Base-by-base conservation (phyloP, 352 stramenopile species). In the Blastocystis hominis region DNA sequence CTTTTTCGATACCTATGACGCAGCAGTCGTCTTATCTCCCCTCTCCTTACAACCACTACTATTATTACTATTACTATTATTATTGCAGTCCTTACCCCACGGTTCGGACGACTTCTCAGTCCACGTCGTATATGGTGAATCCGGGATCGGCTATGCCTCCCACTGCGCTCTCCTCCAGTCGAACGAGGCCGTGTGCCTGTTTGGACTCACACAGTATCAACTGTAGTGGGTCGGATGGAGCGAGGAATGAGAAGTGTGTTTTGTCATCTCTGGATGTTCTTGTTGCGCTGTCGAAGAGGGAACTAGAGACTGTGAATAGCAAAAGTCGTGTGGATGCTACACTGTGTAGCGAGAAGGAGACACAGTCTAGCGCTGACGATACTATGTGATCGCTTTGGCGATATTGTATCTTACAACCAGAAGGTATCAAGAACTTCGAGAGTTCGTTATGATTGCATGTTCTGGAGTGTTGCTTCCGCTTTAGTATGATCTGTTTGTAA, bases 231-330 rank as follows among this genome's bases (percentile, higher is more conserved):
- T 10, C 13, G 50, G n/a, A 59, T 20, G 50, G n/a, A 59, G 50
- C 50, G 50, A 59, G 50, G n/a, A 20, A 59, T 59, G 50, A 20
- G 10, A 59, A 59, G 50, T 59, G 10, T 59, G 36, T 70, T 10
- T 10, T 55, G 66, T 77, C 44, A n/a, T 15, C 50, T 20, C 66
- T 77, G 66, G 66, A 77, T 77, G 54, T 77, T 5, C 20, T 77
- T 5, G 66, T 40, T 20, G 66, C 66, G 20, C 34, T 77, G 40
- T 77, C 66, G 50, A 61, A 55, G 46, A 15, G 50, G 46, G 66
- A 77, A 55, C 38, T 77, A 10, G 42, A 59, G n/a, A 10, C n/a
- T 10, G n/a, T 59, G 50, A 10, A 59, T 1, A 20, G n/a, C 10
- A 59, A 59, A 20, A 59, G 50, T n/a, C 50, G n/a, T 7, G 56